phyloP scores from a whole-genome alignment of 2,329 filamentous ascomycete genomes.

The Fonsecaea multimorphosa region DNA sequence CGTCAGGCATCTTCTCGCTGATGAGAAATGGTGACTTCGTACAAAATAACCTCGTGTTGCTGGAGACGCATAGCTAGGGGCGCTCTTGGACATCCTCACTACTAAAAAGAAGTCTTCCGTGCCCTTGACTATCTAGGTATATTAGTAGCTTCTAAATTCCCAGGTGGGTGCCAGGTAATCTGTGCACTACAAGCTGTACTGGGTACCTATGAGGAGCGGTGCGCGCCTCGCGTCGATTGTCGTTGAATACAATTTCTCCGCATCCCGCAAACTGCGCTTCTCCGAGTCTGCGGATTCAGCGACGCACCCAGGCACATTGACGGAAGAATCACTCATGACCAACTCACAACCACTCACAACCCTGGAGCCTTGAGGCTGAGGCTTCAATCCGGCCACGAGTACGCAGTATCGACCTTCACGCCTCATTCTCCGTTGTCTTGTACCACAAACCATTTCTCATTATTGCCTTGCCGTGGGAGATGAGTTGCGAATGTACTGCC shows the following conservation, averaged over 20 bases:
- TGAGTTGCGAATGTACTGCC: slow-evolving; percentile 12
- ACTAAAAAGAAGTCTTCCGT: too few species aligned
- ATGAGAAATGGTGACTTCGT: not conserved
- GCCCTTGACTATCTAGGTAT: too few species aligned
- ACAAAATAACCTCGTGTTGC: not conserved
- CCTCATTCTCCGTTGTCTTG: not conserved
- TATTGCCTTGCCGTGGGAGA: not conserved
- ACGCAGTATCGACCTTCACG: not conserved
- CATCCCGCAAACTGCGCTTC: not conserved
- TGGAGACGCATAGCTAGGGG: not conserved
- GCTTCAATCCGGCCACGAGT: not conserved
- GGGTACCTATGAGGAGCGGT: too few species aligned
- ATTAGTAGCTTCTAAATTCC: too few species aligned
- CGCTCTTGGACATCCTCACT: not conserved
- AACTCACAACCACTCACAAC: not conserved
- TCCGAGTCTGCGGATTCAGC: not conserved
- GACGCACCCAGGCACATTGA: not conserved
- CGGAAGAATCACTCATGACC: not conserved
- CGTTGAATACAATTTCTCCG: not conserved
- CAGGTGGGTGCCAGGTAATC: too few species aligned
- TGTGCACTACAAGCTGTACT: too few species aligned
- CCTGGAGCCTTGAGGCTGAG: not conserved
- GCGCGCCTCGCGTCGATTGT: too few species aligned
- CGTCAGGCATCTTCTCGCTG: not conserved
- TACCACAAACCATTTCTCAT: not conserved